phyloP scores from a whole-genome alignment of 2,329 filamentous ascomycete species.

The Colletotrichum paranaense region DNA sequence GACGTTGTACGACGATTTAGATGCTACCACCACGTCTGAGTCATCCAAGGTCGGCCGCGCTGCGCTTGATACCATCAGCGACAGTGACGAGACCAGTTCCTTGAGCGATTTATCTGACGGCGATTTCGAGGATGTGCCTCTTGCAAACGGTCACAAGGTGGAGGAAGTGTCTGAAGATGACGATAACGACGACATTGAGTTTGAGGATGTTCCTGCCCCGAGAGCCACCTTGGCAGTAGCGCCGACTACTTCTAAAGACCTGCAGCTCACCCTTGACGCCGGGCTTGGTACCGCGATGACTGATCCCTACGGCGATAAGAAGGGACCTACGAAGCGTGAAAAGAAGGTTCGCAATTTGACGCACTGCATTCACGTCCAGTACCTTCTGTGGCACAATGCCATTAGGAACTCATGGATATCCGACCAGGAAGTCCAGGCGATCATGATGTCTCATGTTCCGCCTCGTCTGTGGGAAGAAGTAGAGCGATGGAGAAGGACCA shows the following conservation, averaged over 20 bases:
- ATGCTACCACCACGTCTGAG: conserved; percentile 58
- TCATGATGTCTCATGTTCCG: conserved; percentile 79
- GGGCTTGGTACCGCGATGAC: conserved; percentile 70
- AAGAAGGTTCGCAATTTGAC: conserved; percentile 80
- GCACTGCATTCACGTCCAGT: conserved; percentile 90
- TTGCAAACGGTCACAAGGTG: conserved; percentile 56
- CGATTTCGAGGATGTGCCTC: conserved; percentile 62
- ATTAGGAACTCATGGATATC: conserved; percentile 87
- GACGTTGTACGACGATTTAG: conserved; percentile 71
- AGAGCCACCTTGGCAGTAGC: conserved; percentile 52
- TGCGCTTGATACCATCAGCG: conserved; percentile 55
- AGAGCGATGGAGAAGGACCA: conserved; percentile 77
- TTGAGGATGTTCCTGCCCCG: conserved; percentile 65
- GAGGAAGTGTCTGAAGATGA: conserved; percentile 53
- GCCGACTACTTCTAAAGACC: conserved; percentile 69
- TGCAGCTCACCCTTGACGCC: conserved; percentile 77
- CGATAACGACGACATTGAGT: conserved; percentile 72
- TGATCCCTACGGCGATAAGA: conserved; percentile 75
- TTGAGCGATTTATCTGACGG: conserved; percentile 66
- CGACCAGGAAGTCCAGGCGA: conserved; percentile 79
- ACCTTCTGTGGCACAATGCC: conserved; percentile 89
- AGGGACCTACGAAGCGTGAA: conserved; percentile 87
- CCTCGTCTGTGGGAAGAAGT: conserved; percentile 77
- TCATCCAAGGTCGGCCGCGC: conserved; percentile 56
- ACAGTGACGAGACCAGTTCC: conserved; percentile 58